A percentile compares a stretch with the other conserved stretches of the same genome.
Conservation (phyloP, 306 rosid species). For the Pyrus bretschneideri region DNA sequence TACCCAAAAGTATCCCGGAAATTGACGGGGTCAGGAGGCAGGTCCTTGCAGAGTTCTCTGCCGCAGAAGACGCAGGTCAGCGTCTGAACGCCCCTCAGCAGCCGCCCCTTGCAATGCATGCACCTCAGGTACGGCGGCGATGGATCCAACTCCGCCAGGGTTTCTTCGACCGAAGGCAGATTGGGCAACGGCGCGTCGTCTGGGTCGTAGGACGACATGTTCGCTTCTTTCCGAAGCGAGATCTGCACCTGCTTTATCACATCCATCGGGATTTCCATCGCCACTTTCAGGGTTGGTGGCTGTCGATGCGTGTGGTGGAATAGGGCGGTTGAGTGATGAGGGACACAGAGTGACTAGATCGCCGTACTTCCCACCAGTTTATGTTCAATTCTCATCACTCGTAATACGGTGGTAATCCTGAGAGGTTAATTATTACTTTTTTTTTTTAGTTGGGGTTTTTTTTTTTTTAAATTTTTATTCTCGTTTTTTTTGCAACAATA, state of each 20-base stretch:
- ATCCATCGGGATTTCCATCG: constrained; percentile 62
- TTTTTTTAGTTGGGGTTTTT: too few relatives aligned
- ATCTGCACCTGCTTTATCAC: constrained; percentile 57
- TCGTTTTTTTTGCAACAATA: too few relatives aligned
- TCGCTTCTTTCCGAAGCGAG: constrained; percentile 56
- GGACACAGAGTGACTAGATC: neutral
- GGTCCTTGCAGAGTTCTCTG: constrained; percentile 39
- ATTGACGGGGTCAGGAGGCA: constrained; percentile 70
- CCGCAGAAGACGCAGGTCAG: constrained; percentile 73
- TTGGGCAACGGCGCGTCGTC: constrained; percentile 42
- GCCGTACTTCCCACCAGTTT: neutral
- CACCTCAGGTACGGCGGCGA: constrained; percentile 78
- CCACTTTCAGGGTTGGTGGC: constrained; percentile 36
- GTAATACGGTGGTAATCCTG: too few relatives aligned
- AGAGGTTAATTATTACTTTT: too few relatives aligned
- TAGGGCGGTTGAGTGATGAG: neutral
- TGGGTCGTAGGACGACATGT: constrained; percentile 63
- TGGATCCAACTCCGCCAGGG: constrained; percentile 64
- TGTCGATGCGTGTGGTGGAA: neutral
- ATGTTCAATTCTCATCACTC: neutral
- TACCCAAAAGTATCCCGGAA: constrained; percentile 59
- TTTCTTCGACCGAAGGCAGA: constrained; percentile 53
- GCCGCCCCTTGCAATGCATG: constrained; percentile 63
- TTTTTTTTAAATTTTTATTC: too few relatives aligned
- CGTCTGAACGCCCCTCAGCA: constrained; percentile 61